Percentiles rank a stretch among this genome's conserved stretches.
These are phyloP conservation scores for Acanthochlamys bracteata DNA, from an alignment of 106 monocot genomes.

Conservation along the genomic window DNA sequence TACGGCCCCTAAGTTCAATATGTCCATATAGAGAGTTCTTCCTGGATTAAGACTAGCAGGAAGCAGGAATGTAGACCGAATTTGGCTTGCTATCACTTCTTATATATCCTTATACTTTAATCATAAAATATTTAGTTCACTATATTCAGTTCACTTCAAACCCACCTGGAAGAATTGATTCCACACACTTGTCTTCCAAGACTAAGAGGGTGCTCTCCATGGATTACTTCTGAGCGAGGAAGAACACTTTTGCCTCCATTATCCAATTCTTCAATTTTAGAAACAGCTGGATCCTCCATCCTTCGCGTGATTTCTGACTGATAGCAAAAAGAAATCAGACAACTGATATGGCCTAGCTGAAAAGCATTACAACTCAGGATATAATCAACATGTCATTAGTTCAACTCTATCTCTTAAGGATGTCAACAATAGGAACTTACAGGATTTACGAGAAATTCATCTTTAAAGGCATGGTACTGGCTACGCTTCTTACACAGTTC, in stretches of 20 bases:
- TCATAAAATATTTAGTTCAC: no score
- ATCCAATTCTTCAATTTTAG: slow-evolving; percentile 34
- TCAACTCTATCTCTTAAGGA: background rate
- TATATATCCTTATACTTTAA: no score
- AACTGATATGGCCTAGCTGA: slow-evolving; percentile 1
- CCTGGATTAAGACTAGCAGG: no score
- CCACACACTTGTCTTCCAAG: slow-evolving; percentile 84
- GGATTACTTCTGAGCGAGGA: slow-evolving; percentile 50
- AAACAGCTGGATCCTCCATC: slow-evolving; percentile 50
- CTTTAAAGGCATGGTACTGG: slow-evolving; percentile 72
- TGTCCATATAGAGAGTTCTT: no score
- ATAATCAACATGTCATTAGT: background rate
- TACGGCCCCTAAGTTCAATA: no score
- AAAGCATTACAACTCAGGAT: background rate
- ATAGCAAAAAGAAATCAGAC: slow-evolving; percentile 53
- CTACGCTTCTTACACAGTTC: slow-evolving; percentile 66
- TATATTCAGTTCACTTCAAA: background rate
- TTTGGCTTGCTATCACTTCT: no score
- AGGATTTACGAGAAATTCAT: slow-evolving; percentile 70
- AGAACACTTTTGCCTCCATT: slow-evolving; percentile 41
- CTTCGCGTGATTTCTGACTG: slow-evolving; percentile 93
- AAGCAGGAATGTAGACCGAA: no score
- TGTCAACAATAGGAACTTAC: slow-evolving; percentile 32
- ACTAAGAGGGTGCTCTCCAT: slow-evolving; percentile 90
- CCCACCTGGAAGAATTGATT: slow-evolving; percentile 88